Evolutionary conservation across 2,329 filamentous ascomycete genomes (phyloP).

Genomic region (Cladobotryum mycophilum): DNA sequence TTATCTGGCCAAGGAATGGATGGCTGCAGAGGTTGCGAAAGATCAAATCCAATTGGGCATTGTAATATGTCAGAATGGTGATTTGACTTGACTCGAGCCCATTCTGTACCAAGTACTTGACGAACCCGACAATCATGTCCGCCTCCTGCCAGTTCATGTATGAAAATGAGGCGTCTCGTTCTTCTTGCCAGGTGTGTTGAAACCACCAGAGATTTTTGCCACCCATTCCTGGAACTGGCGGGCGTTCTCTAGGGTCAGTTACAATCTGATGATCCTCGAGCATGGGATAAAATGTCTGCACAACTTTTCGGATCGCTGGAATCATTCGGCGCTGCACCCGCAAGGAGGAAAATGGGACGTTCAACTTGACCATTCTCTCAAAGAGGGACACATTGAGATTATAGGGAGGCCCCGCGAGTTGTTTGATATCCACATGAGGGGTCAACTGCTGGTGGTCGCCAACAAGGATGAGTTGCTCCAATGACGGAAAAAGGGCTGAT

Average conservation of each 20-base stretch:
- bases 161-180: conserved; percentile 57
- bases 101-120: conserved; percentile 65
- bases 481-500: conserved; percentile 43
- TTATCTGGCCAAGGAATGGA: conserved; percentile 17
- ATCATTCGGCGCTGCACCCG: conserved; percentile 59
- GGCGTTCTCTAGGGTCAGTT: conserved; percentile 23
- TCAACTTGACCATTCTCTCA: conserved; percentile 65
- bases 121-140: conserved; percentile 67
- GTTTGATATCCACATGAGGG: conserved; percentile 57
- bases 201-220: conserved; percentile 36
- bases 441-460: conserved; percentile 78
- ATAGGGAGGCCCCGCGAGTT: conserved; percentile 55
- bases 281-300: conserved; percentile 42
- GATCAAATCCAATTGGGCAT: conserved; percentile 68
- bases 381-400: conserved; percentile 71
- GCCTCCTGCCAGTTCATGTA: conserved; percentile 63
- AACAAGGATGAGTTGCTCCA: conserved; percentile 53
- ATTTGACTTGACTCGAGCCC: conserved; percentile 55
- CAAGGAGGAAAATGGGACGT: conserved; percentile 58
- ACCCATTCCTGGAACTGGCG: conserved; percentile 41
- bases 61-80: conserved; percentile 83
- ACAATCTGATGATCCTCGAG: conserved; percentile 41
- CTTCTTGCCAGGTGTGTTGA: conserved; percentile 54
- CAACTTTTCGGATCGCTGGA: conserved; percentile 37
- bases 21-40: conserved; percentile 38